Conservation (phyloP, 2,329 filamentous ascomycete genomes). For the Talaromyces albobiverticillius region DNA sequence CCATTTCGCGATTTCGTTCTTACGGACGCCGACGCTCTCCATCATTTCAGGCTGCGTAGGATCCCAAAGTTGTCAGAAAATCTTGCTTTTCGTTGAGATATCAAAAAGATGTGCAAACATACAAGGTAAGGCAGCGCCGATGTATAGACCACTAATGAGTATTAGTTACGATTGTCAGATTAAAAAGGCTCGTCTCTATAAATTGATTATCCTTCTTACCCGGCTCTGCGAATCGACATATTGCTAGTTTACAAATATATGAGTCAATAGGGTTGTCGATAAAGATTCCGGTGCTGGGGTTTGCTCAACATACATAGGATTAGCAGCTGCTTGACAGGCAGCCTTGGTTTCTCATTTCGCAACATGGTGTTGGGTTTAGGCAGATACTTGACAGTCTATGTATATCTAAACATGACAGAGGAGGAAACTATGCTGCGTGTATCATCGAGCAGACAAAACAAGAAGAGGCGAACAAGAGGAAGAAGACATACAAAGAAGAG, state of each 20-base stretch:
- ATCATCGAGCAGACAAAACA: not conserved
- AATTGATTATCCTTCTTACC: slow-evolving; percentile 27
- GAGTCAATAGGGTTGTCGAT: not conserved
- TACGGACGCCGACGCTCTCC: slow-evolving; percentile 67
- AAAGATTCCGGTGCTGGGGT: not conserved
- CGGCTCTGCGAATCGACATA: slow-evolving; percentile 77
- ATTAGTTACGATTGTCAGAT: slow-evolving; percentile 11
- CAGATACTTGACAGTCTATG: not conserved
- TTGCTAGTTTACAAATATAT: slow-evolving; percentile 47
- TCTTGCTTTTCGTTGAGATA: not conserved
- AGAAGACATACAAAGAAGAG: too few relatives aligned
- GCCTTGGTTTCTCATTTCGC: slow-evolving; percentile 49
- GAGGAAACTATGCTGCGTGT: not conserved
- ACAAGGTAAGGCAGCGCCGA: slow-evolving; percentile 64
- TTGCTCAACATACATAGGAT: slow-evolving; percentile 64
- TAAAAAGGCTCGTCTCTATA: not conserved
- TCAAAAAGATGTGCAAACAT: slow-evolving; percentile 17
- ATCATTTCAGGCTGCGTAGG: slow-evolving; percentile 75
- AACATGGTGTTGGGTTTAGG: slow-evolving; percentile 15
- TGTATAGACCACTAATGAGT: slow-evolving; percentile 56
- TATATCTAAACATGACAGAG: not conserved
- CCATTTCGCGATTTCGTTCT: slow-evolving; percentile 71
- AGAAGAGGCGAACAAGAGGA: too few relatives aligned
- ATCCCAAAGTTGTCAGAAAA: not conserved
- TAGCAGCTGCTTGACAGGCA: slow-evolving; percentile 72